Percentiles rank a stretch among this genome's conserved stretches.
Evolutionary conservation across 1,284 basidiomycete genomes (phyloP).

Genomic region (Dichomitus squalens): DNA sequence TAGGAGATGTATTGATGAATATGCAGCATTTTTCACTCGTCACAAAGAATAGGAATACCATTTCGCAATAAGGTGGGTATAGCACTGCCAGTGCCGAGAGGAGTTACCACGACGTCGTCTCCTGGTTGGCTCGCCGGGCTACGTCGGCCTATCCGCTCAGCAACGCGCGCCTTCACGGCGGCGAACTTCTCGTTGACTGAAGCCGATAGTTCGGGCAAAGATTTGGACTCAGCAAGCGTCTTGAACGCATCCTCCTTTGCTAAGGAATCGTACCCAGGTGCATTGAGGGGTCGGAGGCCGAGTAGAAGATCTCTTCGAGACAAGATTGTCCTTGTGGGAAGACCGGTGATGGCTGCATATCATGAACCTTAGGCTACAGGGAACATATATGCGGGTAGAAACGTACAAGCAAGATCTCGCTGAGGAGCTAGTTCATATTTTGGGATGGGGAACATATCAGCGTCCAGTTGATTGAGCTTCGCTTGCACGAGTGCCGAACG

Average conservation of each 20-base stretch:
- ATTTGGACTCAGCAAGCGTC: conserved; percentile 36
- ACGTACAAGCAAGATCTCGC: conserved; percentile 44
- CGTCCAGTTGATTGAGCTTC: conserved; percentile 73
- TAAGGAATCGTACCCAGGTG: conserved; percentile 38
- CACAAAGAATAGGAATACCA: conserved; percentile 45
- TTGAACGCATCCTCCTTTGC: conserved; percentile 49
- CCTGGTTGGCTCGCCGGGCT: conserved; percentile 42
- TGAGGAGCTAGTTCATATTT: conserved; percentile 48
- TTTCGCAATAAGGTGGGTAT: conserved; percentile 85
- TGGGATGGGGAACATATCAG: conserved; percentile 74
- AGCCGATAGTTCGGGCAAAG: conserved; percentile 37
- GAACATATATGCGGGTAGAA: neutral
- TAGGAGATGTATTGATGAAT: conserved; percentile 29
- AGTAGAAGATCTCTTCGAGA: conserved; percentile 44
- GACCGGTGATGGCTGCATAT: conserved; percentile 43
- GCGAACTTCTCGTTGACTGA: conserved; percentile 31
- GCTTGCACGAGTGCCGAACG: conserved; percentile 75
- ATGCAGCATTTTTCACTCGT: neutral
- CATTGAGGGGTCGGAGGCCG: conserved; percentile 48
- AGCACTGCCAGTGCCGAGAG: conserved; percentile 90
- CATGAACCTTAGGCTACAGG: neutral
- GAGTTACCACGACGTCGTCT: conserved; percentile 70
- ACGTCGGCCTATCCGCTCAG: conserved; percentile 1
- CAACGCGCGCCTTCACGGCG: conserved; percentile 9
- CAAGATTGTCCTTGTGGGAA: conserved; percentile 48